Conservation (phyloP, 768 basidiomycete genomes). For the Neoboletus brunneissimus region DNA sequence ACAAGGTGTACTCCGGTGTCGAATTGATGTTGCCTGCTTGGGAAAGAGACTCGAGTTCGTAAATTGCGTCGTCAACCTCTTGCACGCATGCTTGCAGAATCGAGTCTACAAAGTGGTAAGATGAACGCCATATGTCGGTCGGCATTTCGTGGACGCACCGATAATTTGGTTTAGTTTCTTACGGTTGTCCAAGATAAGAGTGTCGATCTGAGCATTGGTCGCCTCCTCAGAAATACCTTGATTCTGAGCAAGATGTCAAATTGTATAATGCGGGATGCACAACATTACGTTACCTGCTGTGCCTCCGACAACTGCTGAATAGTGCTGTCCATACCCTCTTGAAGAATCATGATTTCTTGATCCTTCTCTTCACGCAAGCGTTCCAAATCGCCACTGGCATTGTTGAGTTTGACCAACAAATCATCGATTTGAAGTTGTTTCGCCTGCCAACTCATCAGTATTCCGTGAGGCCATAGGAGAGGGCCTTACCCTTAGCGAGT, state of each 20-base stretch:
- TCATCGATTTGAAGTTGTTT: constrained; percentile 99
- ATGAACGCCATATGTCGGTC: constrained; percentile 7
- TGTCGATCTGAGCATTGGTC: constrained; percentile 96
- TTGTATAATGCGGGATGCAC: not conserved
- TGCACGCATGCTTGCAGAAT: constrained; percentile 95
- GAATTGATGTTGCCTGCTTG: constrained; percentile 94
- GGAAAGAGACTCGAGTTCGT: constrained; percentile 94
- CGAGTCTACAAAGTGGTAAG: constrained; percentile 61
- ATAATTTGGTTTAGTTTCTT: constrained; percentile 99
- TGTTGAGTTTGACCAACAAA: constrained; percentile 75
- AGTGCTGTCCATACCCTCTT: constrained; percentile 93
- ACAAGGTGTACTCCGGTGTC: constrained; percentile 97
- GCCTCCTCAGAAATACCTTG: constrained; percentile 86
- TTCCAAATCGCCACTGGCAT: constrained; percentile 71
- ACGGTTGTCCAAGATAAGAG: constrained; percentile 90
- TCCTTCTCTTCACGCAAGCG: constrained; percentile 92
- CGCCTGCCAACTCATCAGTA: constrained; percentile 47
- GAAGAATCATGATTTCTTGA: constrained; percentile 91
- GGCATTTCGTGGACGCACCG: constrained; percentile 43
- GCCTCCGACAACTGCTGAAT: constrained; percentile 84
- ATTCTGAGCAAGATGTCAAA: constrained; percentile 44
- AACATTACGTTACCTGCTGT: constrained; percentile 62
- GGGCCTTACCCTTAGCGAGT: constrained; percentile 75
- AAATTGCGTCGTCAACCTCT: constrained; percentile 96
- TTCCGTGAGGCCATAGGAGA: not conserved